Conservation (phyloP, 352 stramenopile species). For the Globisporangium canariense region DNA sequence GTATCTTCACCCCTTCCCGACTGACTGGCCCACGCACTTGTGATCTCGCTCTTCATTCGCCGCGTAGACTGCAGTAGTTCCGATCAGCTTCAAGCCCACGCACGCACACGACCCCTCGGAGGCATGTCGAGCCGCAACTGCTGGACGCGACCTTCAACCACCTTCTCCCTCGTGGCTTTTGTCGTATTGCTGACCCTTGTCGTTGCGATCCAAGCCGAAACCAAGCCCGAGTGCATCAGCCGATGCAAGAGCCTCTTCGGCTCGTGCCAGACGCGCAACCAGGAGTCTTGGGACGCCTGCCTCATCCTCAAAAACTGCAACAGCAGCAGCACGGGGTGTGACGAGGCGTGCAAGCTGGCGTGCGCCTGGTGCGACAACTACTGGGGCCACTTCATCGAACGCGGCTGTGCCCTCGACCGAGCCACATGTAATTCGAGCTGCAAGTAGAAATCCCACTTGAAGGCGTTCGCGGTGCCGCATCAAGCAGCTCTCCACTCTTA, state of each 20-base stretch:
- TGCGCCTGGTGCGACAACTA: neutral
- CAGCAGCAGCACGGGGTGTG: neutral
- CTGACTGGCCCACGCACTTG: neutral
- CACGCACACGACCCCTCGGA: neutral
- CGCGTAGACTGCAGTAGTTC: neutral
- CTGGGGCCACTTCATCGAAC: neutral
- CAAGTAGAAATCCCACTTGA: no score
- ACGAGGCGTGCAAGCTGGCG: neutral
- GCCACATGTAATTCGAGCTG: no score
- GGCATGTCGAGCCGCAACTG: neutral
- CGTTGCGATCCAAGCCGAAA: neutral
- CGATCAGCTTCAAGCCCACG: neutral
- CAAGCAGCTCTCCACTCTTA: no score
- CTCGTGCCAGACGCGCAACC: neutral
- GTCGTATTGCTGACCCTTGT: neutral
- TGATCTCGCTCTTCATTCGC: neutral
- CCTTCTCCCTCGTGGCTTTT: neutral
- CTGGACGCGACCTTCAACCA: neutral
- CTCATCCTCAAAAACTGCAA: neutral
- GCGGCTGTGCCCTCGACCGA: neutral
- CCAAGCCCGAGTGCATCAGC: neutral
- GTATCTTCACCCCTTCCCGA: neutral
- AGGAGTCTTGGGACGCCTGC: neutral
- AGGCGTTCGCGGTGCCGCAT: no score
- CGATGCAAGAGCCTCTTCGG: neutral